Percentiles rank a stretch among this genome's conserved stretches.
phyloP scores from a whole-genome alignment of 768 basidiomycete species.

The Sutorius australiensis region DNA sequence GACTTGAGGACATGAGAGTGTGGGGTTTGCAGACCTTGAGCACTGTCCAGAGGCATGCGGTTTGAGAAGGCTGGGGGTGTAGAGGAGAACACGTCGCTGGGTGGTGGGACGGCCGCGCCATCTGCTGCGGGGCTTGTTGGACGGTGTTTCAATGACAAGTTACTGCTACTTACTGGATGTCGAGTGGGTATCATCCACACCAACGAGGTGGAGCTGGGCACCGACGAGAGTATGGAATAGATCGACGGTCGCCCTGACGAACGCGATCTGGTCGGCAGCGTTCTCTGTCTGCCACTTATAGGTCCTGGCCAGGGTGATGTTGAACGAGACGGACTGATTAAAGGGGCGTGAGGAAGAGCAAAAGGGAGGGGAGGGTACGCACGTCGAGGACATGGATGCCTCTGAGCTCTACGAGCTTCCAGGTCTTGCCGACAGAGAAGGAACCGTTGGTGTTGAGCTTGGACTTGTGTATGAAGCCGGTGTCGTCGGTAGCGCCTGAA shows the following conservation, averaged over 20 bases:
- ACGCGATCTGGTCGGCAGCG: slow-evolving; percentile 63
- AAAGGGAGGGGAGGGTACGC: slow-evolving; percentile 26
- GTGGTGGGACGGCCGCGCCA: slow-evolving; percentile 3
- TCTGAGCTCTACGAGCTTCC: slow-evolving; percentile 81
- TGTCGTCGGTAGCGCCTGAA: slow-evolving; percentile 56
- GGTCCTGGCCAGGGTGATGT: slow-evolving; percentile 81
- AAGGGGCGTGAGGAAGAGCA: slow-evolving; percentile 13
- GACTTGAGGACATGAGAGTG: slow-evolving; percentile 24
- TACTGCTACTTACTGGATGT: slow-evolving; percentile 30
- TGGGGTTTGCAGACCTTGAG: slow-evolving; percentile 21
- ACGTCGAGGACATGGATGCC: slow-evolving; percentile 75
- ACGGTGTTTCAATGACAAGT: neutral
- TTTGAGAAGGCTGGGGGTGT: slow-evolving; percentile 2
- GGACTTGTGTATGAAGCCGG: slow-evolving; percentile 88
- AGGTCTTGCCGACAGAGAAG: slow-evolving; percentile 97
- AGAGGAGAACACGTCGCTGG: slow-evolving; percentile 1
- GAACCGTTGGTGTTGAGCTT: slow-evolving; percentile 92
- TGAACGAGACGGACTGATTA: slow-evolving; percentile 60
- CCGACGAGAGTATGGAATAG: slow-evolving; percentile 51
- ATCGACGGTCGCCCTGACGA: slow-evolving; percentile 63
- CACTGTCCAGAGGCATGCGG: slow-evolving; percentile 16
- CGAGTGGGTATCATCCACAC: slow-evolving; percentile 39
- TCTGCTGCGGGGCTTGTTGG: slow-evolving; percentile 14
- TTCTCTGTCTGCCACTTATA: slow-evolving; percentile 90
- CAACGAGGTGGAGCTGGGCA: slow-evolving; percentile 54